These are phyloP conservation scores for Pezicula carpinea DNA, from an alignment of 2,329 filamentous ascomycete species.

Conservation along the genomic window DNA sequence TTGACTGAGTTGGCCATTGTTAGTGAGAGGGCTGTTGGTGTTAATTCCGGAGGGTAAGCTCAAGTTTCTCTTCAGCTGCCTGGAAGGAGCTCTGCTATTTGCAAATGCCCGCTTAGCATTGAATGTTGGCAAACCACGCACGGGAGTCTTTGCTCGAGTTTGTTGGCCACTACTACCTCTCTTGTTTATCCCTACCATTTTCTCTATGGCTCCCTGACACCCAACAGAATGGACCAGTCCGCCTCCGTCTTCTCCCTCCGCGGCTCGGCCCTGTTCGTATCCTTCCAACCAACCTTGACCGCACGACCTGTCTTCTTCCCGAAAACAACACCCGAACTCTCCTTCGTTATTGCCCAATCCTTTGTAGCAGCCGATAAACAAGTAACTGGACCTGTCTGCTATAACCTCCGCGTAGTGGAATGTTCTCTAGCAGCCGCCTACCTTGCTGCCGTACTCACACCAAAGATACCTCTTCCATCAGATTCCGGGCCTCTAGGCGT, in stretches of 20 bases:
- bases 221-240: slow-evolving; percentile 84
- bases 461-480: slow-evolving; percentile 57
- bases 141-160: too few species aligned
- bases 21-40: slow-evolving; percentile 87
- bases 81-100: not conserved
- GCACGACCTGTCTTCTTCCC: slow-evolving; percentile 80
- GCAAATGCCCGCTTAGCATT: not conserved
- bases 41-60: slow-evolving; percentile 86
- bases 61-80: not conserved
- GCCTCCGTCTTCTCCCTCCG: slow-evolving; percentile 90
- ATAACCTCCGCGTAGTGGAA: slow-evolving; percentile 95
- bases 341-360: slow-evolving; percentile 90
- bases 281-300: slow-evolving; percentile 75
- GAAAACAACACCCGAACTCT: slow-evolving; percentile 73
- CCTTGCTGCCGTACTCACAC: slow-evolving; percentile 53
- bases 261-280: slow-evolving; percentile 83
- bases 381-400: slow-evolving; percentile 87
- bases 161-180: too few species aligned
- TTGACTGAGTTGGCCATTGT: slow-evolving; percentile 91
- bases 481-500: slow-evolving; percentile 81
- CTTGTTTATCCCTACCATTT: too few species aligned
- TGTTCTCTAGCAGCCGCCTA: slow-evolving; percentile 80
- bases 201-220: slow-evolving; percentile 18
- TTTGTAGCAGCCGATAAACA: slow-evolving; percentile 95
- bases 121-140: too few species aligned